phyloP scores from a whole-genome alignment of 2,329 filamentous ascomycete genomes.

The Epichloe festucae region DNA sequence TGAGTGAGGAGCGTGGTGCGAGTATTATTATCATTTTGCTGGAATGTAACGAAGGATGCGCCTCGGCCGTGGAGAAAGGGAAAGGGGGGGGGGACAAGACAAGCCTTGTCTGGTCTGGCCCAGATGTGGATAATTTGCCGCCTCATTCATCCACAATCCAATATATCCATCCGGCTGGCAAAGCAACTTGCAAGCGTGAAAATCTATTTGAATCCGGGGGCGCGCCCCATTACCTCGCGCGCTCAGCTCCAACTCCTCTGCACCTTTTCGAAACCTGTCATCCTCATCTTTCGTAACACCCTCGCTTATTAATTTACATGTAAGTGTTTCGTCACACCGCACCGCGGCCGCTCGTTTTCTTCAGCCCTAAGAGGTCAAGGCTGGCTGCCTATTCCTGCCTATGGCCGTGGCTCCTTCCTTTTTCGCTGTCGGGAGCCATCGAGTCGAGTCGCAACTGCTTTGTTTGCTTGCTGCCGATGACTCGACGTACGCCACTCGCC shows the following conservation, averaged over 20 bases:
- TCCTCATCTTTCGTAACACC: background rate
- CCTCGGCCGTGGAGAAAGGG: background rate
- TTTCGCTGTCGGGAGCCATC: background rate
- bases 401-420: background rate
- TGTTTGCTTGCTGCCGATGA: background rate
- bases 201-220: constrained; percentile 6
- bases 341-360: background rate
- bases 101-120: background rate
- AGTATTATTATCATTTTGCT: background rate
- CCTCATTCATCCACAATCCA: constrained; percentile 5
- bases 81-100: background rate
- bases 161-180: background rate
- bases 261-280: background rate
- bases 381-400: background rate
- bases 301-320: constrained; percentile 1
- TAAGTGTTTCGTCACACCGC: background rate
- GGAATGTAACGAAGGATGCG: constrained; percentile 1
- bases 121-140: constrained; percentile 6
- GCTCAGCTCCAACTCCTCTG: background rate
- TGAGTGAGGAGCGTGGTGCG: too few species aligned
- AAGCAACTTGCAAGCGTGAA: background rate
- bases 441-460: background rate
- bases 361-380: too few species aligned
- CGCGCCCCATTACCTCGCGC: background rate
- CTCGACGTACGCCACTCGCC: background rate